These are phyloP conservation scores for Artemisia tridentata DNA, from an alignment of 129 eudicot genomes.

Conservation along the genomic window DNA sequence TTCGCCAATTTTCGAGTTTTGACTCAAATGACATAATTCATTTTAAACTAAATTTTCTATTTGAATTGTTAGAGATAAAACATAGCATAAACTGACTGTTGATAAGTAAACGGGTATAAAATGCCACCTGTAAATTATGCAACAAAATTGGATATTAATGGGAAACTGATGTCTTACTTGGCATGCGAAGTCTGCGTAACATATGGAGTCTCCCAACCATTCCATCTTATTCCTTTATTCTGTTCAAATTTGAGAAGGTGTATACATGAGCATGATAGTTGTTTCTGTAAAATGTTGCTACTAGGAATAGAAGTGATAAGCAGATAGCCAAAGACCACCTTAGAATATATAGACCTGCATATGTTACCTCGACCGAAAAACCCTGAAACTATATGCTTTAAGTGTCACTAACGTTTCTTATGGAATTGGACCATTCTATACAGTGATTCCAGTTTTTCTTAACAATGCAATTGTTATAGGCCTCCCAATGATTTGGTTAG, in stretches of 20 bases:
- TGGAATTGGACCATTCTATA: neutral
- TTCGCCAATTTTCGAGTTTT: neutral
- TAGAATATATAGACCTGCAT: neutral
- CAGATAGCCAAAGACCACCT: too few relatives aligned
- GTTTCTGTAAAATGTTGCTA: constrained; percentile 1
- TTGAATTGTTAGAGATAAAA: neutral
- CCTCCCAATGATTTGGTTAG: neutral
- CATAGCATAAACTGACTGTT: neutral
- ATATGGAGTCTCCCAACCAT: constrained; percentile 67
- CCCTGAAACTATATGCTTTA: neutral
- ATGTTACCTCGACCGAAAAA: neutral
- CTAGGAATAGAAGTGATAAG: constrained; percentile 1
- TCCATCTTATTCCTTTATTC: constrained; percentile 75
- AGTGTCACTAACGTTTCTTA: neutral
- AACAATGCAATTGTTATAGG: neutral
- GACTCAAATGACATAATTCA: neutral
- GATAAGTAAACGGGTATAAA: neutral
- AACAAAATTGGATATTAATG: constrained; percentile 12
- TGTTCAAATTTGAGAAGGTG: constrained; percentile 31
- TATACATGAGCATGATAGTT: constrained; percentile 13
- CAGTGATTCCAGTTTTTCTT: neutral
- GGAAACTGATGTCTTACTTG: constrained; percentile 58
- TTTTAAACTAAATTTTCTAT: neutral
- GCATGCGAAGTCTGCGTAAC: constrained; percentile 61
- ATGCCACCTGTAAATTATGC: neutral